These are phyloP conservation scores for Hemisphaericaspora xylanilytica DNA, from an alignment of 1,139 yeast species.

Conservation along the genomic window DNA sequence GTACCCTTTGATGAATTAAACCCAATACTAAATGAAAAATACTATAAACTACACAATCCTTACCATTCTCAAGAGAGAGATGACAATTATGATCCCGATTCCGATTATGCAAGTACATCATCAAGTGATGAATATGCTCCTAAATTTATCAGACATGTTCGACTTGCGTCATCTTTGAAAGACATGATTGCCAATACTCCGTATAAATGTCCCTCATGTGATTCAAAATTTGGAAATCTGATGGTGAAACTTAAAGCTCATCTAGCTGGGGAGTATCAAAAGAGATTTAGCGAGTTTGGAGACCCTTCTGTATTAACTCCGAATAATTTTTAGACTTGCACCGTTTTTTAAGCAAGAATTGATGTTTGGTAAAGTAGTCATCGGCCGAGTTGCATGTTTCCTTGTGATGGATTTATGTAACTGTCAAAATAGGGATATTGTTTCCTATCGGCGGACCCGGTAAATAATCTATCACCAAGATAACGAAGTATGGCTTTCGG, in stretches of 20 bases:
- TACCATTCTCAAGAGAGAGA: conserved; percentile 7
- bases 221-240: conserved; percentile 40
- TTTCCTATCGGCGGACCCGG: too few species aligned
- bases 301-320: conserved; percentile 10
- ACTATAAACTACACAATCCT: conserved; percentile 6
- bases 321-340: conserved; percentile 7
- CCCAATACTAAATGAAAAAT: conserved; percentile 12
- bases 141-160: conserved; percentile 8
- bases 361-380: too few species aligned
- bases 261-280: conserved; percentile 40
- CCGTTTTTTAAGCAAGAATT: too few species aligned
- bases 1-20: conserved; percentile 43
- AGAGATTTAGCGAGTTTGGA: conserved; percentile 14
- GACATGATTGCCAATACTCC: conserved; percentile 35
- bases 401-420: too few species aligned
- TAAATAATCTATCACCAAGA: too few species aligned
- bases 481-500: too few species aligned
- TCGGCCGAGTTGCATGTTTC: too few species aligned
- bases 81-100: conserved; percentile 11
- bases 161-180: conserved; percentile 21
- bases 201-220: conserved; percentile 51
- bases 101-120: conserved; percentile 6
- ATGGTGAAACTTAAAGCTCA: conserved; percentile 51
- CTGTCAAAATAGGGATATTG: too few species aligned
- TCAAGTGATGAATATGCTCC: conserved; percentile 10